These are phyloP conservation scores for Middelhovenomyces tepae DNA, from an alignment of 805 yeast genomes.

Conservation along the genomic window DNA sequence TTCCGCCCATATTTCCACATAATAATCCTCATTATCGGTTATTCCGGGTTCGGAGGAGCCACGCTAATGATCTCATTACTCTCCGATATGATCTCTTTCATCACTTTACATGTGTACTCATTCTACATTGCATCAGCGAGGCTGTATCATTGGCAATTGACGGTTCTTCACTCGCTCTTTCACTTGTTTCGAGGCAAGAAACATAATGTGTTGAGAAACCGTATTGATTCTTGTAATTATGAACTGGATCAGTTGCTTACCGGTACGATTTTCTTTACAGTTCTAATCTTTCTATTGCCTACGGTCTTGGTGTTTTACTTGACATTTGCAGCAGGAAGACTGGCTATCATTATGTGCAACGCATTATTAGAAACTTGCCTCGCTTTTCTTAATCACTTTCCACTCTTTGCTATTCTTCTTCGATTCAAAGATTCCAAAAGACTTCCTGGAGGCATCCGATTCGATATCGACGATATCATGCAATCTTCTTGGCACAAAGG, in stretches of 20 bases:
- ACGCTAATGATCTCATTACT: slow-evolving; percentile 59
- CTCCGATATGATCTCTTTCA: slow-evolving; percentile 53
- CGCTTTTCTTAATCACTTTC: slow-evolving; percentile 71
- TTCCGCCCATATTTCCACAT: slow-evolving; percentile 27
- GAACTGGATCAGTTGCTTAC: slow-evolving; percentile 78
- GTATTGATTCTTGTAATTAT: slow-evolving; percentile 79
- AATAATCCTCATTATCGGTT: slow-evolving; percentile 27
- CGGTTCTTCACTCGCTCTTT: slow-evolving; percentile 61
- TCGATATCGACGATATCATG: slow-evolving; percentile 14
- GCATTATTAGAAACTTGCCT: slow-evolving; percentile 51
- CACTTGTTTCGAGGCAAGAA: slow-evolving; percentile 85
- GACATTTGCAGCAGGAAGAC: slow-evolving; percentile 54
- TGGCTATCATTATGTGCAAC: slow-evolving; percentile 40
- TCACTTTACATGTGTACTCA: slow-evolving; percentile 64
- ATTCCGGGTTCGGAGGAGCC: slow-evolving; percentile 47
- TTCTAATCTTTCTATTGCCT: slow-evolving; percentile 70
- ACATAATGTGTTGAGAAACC: slow-evolving; percentile 69
- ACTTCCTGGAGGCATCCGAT: slow-evolving; percentile 50
- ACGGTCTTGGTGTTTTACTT: slow-evolving; percentile 80
- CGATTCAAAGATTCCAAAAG: slow-evolving; percentile 71
- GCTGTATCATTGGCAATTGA: slow-evolving; percentile 67
- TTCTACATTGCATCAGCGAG: slow-evolving; percentile 75
- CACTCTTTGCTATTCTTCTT: slow-evolving; percentile 72
- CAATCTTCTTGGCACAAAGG: too few species aligned
- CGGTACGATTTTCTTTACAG: slow-evolving; percentile 83